Base-by-base conservation (phyloP, 345 rosid genomes). In the Bretschneidera sinensis region DNA sequence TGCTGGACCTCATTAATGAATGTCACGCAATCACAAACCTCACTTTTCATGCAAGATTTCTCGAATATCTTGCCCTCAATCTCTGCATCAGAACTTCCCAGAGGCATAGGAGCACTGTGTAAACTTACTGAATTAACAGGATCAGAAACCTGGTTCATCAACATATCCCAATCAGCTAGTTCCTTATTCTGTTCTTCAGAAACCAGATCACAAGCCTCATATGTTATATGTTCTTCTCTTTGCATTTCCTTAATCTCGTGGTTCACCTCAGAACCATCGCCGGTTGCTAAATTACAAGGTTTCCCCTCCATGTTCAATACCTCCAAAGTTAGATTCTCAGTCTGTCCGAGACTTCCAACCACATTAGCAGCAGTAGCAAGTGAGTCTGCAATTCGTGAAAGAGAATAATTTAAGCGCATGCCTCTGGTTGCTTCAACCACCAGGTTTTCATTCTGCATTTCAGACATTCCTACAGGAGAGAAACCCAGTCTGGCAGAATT, bases 381-480 rank as follows among this genome's bases (percentile, higher is more conserved):
- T 20, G 70, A 66, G 55, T 54, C 24, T 56, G 63, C 66, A 50
- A 53, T 69, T 62, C 59, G 52, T 48, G 62, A 78, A 53, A 71
- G 74, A 43, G 59, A 55, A 60, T 70, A 69, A 54, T 57, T 63
- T 53, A 71, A 69, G 33, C 63, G 55, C 61, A 52, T 25, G 47
- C 63, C 53, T 5, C 70, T 54, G 15, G 62, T 55, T 54, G 70
- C 76, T 67, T 78, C 79, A 63, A 73, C 50, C 25, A 72, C 63
- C 49, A 49, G 69, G 45, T 76, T 66, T 19, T 76, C 84, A 61
- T 71, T 66, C 60, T 65, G 68, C 55, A 55, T 47, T 54, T 43
- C 69, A 55, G 67, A 43, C 25, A 51, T 19, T 51, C 62, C 61
- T 55, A 34, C 17, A 43, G 76, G 55, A 68, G 54, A 52, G 19